A percentile compares a stretch with the other conserved stretches of the same genome.
Conservation (phyloP, 495 filamentous ascomycete species). For the Oleoguttula mirabilis region DNA sequence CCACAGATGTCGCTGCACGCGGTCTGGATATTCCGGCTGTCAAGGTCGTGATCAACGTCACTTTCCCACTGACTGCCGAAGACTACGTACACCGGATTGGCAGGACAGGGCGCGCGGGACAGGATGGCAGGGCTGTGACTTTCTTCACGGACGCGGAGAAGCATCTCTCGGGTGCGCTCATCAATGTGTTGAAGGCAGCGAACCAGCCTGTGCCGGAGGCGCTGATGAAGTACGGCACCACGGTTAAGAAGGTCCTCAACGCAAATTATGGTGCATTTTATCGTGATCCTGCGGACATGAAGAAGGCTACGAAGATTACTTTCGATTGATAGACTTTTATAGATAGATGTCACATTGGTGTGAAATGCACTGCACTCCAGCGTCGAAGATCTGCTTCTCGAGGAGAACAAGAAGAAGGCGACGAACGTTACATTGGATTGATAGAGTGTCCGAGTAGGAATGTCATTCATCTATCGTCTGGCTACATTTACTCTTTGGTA, state of each 20-base stretch:
- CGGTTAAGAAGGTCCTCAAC: constrained; percentile 96
- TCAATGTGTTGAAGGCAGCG: constrained; percentile 84
- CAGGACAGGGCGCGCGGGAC: constrained; percentile 76
- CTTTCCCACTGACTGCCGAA: constrained; percentile 64
- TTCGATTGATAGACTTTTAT: constrained; percentile 52
- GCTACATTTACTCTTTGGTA: no score
- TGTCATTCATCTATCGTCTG: no score
- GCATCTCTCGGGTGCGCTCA: constrained; percentile 68
- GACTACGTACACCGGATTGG: constrained; percentile 97
- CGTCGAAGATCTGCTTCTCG: no score
- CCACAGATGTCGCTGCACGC: constrained; percentile 92
- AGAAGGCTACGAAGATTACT: constrained; percentile 81
- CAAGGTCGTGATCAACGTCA: constrained; percentile 81
- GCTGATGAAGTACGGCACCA: constrained; percentile 87
- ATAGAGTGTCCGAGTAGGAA: no score
- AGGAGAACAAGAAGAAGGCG: no score
- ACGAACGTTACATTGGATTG: no score
- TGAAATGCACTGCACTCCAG: no score
- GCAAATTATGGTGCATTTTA: constrained; percentile 85
- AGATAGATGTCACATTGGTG: no score
- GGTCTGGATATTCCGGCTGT: constrained; percentile 92
- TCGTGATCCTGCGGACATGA: constrained; percentile 57
- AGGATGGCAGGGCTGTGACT: constrained; percentile 79
- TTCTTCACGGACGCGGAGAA: constrained; percentile 94
- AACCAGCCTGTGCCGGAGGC: constrained; percentile 81